Evolutionary conservation across 2,329 filamentous ascomycete genomes (phyloP).

Genomic region (Trichophyton verrucosum): DNA sequence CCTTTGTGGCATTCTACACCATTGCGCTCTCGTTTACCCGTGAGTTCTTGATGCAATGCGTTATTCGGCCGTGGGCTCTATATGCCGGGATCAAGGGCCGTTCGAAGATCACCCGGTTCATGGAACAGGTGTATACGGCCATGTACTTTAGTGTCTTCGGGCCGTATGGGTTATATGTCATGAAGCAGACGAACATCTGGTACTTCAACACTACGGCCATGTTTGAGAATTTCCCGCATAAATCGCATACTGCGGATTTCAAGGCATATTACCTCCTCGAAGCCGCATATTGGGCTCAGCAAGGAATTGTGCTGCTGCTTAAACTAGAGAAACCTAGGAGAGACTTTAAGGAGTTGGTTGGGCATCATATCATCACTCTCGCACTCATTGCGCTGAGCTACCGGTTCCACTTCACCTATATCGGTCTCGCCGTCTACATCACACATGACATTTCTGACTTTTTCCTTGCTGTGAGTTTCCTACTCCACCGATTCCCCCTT

Average conservation of each 20-base stretch:
- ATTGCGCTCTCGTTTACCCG: constrained; percentile 84
- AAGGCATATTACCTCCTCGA: constrained; percentile 96
- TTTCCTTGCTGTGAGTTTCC: constrained; percentile 66
- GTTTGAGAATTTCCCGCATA: constrained; percentile 81
- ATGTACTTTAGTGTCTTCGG: constrained; percentile 78
- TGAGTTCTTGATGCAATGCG: constrained; percentile 88
- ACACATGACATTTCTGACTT: constrained; percentile 93
- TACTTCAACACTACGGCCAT: constrained; percentile 87
- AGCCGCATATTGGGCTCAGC: constrained; percentile 90
- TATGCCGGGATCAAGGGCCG: constrained; percentile 56
- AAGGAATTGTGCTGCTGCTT: constrained; percentile 74
- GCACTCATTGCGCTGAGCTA: constrained; percentile 76
- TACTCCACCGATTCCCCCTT: neutral
- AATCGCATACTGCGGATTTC: constrained; percentile 64
- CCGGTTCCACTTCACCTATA: constrained; percentile 93
- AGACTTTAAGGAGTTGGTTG: constrained; percentile 86
- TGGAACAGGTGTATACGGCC: constrained; percentile 92
- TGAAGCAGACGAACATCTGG: constrained; percentile 84
- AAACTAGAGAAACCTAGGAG: constrained; percentile 88
- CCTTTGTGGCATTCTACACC: constrained; percentile 80
- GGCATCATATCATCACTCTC: constrained; percentile 82
- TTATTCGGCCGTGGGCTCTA: constrained; percentile 65
- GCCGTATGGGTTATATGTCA: constrained; percentile 76
- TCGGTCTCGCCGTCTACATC: constrained; percentile 84
- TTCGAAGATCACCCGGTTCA: constrained; percentile 77